These are phyloP conservation scores for Coemansia guatemalensis DNA, from an alignment of 192 early-diverging fungal genomes.

Conservation along the genomic window DNA sequence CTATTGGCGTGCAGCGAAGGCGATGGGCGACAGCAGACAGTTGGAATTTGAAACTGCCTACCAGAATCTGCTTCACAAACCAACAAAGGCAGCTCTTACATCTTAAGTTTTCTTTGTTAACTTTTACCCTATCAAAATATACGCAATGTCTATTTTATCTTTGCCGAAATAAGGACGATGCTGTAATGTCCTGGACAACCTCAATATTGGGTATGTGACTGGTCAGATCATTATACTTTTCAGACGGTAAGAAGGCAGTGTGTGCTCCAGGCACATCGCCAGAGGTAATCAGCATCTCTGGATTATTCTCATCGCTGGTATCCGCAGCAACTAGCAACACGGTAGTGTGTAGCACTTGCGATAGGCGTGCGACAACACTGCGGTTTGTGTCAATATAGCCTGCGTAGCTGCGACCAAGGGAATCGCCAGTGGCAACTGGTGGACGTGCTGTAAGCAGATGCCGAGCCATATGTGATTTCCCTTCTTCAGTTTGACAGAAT, in stretches of 20 bases:
- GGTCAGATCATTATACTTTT: too few species aligned
- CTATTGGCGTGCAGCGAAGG: conserved; percentile 40
- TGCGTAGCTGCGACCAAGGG: conserved; percentile 4
- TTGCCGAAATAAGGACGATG: too few species aligned
- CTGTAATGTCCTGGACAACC: conserved; percentile 10
- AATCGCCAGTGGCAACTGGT: not conserved
- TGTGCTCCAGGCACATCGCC: conserved; percentile 22
- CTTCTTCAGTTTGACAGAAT: conserved; percentile 50
- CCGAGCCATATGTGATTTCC: conserved; percentile 37
- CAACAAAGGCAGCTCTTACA: too few species aligned
- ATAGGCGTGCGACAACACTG: conserved; percentile 24
- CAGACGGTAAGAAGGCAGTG: not conserved
- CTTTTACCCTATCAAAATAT: not conserved
- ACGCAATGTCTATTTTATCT: too few species aligned
- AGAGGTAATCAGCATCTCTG: not conserved
- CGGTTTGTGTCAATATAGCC: conserved; percentile 40
- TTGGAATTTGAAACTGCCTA: conserved; percentile 6
- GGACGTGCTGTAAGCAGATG: conserved; percentile 27
- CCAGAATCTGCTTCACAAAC: conserved; percentile 5
- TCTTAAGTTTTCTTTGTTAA: not conserved
- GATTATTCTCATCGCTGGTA: too few species aligned
- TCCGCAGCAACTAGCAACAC: conserved; percentile 7
- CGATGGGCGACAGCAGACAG: conserved; percentile 6
- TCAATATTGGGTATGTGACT: too few species aligned
- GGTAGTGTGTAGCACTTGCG: conserved; percentile 17